Evolutionary conservation across 2,329 filamentous ascomycete species (phyloP).

Genomic region (Zasmidium citrigriseum): DNA sequence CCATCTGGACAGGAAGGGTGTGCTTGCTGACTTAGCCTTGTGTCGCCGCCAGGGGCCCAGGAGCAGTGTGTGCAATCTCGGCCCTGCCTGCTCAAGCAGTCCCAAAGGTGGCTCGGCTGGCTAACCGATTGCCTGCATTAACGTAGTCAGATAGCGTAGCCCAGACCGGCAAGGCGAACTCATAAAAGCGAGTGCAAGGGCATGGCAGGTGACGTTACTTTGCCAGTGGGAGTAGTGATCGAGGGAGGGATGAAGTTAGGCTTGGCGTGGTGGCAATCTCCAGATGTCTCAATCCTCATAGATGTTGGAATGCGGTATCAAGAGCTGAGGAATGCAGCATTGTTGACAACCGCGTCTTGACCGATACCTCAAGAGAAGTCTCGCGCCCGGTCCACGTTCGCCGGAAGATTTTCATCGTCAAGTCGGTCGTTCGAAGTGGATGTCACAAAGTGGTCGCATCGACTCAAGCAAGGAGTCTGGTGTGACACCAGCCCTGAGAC

Average conservation of each 20-base stretch:
- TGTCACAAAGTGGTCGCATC: constrained; percentile 21
- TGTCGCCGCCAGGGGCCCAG: constrained; percentile 30
- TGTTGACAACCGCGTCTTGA: constrained; percentile 20
- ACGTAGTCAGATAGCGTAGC: constrained; percentile 17
- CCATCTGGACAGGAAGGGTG: constrained; percentile 26
- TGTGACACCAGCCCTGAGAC: not conserved
- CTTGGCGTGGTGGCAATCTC: constrained; percentile 32
- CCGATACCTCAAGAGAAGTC: not conserved
- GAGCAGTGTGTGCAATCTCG: constrained; percentile 33
- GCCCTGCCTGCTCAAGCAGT: constrained; percentile 28
- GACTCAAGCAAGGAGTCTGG: constrained; percentile 22
- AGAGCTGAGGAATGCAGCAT: constrained; percentile 31
- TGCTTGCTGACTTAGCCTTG: constrained; percentile 34
- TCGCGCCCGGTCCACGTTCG: not conserved
- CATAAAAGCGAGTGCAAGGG: constrained; percentile 34
- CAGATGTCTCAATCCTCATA: constrained; percentile 25
- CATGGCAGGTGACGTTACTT: constrained; percentile 25
- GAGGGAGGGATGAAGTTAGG: constrained; percentile 27
- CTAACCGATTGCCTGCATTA: constrained; percentile 29
- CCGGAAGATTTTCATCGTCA: not conserved
- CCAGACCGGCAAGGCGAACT: constrained; percentile 22
- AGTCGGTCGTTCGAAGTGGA: constrained; percentile 23
- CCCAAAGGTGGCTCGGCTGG: constrained; percentile 30
- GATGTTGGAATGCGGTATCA: constrained; percentile 27
- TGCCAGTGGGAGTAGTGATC: constrained; percentile 20